These are phyloP conservation scores for Chimonanthus salicifolius DNA, from an alignment of 164 flowering plant species.

Conservation along the genomic window DNA sequence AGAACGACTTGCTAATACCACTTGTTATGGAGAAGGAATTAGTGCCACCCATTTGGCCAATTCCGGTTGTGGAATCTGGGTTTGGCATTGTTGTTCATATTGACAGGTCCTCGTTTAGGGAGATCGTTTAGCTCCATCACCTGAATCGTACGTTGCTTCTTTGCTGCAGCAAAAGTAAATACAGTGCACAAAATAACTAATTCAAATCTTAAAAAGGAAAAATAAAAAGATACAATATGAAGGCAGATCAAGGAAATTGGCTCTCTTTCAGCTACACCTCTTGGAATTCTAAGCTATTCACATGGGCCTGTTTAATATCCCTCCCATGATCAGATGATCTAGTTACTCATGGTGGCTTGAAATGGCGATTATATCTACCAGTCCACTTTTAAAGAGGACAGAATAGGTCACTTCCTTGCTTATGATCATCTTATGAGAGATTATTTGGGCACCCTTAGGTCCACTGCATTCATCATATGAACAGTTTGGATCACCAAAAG, in stretches of 20 bases:
- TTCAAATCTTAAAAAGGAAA: background rate
- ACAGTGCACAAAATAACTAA: background rate
- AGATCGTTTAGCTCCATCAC: slow-evolving; percentile 74
- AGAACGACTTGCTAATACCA: background rate
- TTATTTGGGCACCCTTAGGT: no score
- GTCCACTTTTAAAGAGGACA: background rate
- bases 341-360: background rate
- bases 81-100: slow-evolving; percentile 32
- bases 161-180: slow-evolving; percentile 37
- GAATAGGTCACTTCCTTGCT: no score
- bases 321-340: no score
- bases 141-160: slow-evolving; percentile 75
- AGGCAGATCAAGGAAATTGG: background rate
- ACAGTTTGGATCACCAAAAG: background rate
- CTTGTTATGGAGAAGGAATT: background rate
- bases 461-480: background rate
- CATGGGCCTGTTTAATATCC: background rate
- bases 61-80: slow-evolving; percentile 44
- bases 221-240: background rate
- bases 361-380: background rate
- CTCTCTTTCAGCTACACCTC: background rate
- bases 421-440: background rate
- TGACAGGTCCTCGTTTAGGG: slow-evolving; percentile 56
- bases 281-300: background rate
- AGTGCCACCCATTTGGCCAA: slow-evolving; percentile 45